A percentile compares a stretch with the other conserved stretches of the same genome.
Evolutionary conservation across 164 flowering plant genomes (phyloP).

Genomic region (Taxillus chinensis): DNA sequence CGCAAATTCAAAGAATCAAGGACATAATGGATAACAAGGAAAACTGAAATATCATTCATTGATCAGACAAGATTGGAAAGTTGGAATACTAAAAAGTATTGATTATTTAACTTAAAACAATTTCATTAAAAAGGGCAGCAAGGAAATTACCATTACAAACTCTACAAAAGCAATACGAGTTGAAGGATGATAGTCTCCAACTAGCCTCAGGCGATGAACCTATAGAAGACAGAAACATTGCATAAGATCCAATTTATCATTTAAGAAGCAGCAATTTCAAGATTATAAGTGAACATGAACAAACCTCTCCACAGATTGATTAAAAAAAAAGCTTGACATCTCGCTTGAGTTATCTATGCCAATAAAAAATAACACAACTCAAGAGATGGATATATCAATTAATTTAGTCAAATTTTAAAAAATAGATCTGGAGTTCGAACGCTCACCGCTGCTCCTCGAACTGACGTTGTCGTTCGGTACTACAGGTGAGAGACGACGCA

Average conservation of each 20-base stretch:
- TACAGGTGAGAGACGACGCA: too few species aligned
- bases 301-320: slow-evolving; percentile 4
- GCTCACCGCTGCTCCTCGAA: too few species aligned
- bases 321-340: slow-evolving; percentile 5
- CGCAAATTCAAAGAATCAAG: too few species aligned
- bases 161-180: slow-evolving; percentile 3
- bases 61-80: too few species aligned
- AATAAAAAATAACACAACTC: not conserved
- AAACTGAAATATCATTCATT: too few species aligned
- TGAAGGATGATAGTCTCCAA: slow-evolving; percentile 4
- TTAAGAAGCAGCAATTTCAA: not conserved
- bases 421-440: too few species aligned
- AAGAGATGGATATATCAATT: not conserved
- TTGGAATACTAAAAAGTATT: too few species aligned
- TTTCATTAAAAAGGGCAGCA: not conserved
- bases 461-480: too few species aligned
- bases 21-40: too few species aligned
- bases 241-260: not conserved
- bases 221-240: not conserved
- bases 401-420: not conserved
- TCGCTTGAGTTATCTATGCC: slow-evolving; percentile 1
- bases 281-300: not conserved
- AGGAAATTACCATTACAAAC: slow-evolving; percentile 4
- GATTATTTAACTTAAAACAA: not conserved
- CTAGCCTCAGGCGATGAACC: slow-evolving; percentile 2